These are phyloP conservation scores for Stenogyne calaminthoides DNA, from an alignment of 305 asterid species.

Conservation along the genomic window DNA sequence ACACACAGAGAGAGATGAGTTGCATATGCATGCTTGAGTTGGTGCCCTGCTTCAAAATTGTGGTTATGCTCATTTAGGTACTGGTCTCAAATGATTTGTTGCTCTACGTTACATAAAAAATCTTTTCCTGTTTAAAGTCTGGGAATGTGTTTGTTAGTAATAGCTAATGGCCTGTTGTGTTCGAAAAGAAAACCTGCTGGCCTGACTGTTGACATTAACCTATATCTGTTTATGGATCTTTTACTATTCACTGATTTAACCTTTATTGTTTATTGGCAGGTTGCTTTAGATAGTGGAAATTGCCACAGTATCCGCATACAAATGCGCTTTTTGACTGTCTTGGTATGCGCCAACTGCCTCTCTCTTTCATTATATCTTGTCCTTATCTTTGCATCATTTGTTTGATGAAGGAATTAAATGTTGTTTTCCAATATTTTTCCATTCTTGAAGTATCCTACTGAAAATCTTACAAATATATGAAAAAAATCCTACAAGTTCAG, in stretches of 20 bases:
- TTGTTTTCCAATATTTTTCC: conserved; percentile 10
- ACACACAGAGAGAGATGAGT: not conserved
- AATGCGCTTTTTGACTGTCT: conserved; percentile 82
- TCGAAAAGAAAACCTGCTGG: conserved; percentile 7
- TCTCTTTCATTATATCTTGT: conserved; percentile 9
- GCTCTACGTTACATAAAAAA: conserved; percentile 15
- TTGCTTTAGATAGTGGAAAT: conserved; percentile 66
- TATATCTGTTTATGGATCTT: not conserved
- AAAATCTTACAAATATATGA: conserved; percentile 13
- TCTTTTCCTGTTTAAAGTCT: conserved; percentile 1
- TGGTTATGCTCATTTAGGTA: conserved; percentile 11
- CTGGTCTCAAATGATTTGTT: not conserved
- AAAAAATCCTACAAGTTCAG: not conserved
- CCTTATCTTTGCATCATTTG: conserved; percentile 7
- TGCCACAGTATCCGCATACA: conserved; percentile 79
- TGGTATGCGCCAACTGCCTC: conserved; percentile 55
- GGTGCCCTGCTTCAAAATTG: conserved; percentile 15
- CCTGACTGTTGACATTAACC: conserved; percentile 10
- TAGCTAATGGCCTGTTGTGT: not conserved
- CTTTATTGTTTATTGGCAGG: conserved; percentile 49
- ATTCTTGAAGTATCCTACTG: conserved; percentile 9
- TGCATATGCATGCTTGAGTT: not conserved
- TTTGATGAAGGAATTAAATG: conserved; percentile 12
- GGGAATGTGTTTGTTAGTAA: conserved; percentile 15
- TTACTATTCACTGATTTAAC: conserved; percentile 14